Evolutionary conservation across 2,329 filamentous ascomycete genomes (phyloP).

Genomic region (Aspergillus terreus): DNA sequence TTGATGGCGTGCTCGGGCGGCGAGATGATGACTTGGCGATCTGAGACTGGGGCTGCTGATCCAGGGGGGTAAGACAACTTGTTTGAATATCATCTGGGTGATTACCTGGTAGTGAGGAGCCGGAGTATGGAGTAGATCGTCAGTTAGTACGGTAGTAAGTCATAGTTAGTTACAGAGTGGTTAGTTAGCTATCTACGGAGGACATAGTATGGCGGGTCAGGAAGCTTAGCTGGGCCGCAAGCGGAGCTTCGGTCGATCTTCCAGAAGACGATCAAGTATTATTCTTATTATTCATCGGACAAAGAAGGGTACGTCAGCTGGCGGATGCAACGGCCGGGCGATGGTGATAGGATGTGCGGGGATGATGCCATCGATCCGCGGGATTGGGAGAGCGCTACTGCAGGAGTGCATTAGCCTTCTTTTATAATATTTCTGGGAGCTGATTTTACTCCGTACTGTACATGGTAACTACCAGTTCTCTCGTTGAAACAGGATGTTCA

Average conservation of each 20-base stretch:
- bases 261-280: constrained; percentile 1
- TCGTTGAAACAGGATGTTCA: too few species aligned
- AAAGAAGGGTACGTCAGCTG: neutral
- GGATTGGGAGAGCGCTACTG: constrained; percentile 10
- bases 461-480: too few species aligned
- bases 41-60: too few species aligned
- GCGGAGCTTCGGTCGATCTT: constrained; percentile 7
- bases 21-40: constrained; percentile 6
- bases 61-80: too few species aligned
- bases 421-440: neutral
- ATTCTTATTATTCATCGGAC: neutral
- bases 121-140: too few species aligned
- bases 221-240: neutral
- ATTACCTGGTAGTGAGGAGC: too few species aligned
- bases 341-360: constrained; percentile 8
- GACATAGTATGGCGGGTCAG: too few species aligned
- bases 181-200: too few species aligned
- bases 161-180: too few species aligned
- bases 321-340: constrained; percentile 1
- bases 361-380: constrained; percentile 20
- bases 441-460: too few species aligned
- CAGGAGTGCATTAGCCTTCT: neutral
- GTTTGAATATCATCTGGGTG: too few species aligned
- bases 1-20: constrained; percentile 16
- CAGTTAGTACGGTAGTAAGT: too few species aligned